phyloP scores from a whole-genome alignment of 1,139 yeast species.

The Kodamaea sp. region DNA sequence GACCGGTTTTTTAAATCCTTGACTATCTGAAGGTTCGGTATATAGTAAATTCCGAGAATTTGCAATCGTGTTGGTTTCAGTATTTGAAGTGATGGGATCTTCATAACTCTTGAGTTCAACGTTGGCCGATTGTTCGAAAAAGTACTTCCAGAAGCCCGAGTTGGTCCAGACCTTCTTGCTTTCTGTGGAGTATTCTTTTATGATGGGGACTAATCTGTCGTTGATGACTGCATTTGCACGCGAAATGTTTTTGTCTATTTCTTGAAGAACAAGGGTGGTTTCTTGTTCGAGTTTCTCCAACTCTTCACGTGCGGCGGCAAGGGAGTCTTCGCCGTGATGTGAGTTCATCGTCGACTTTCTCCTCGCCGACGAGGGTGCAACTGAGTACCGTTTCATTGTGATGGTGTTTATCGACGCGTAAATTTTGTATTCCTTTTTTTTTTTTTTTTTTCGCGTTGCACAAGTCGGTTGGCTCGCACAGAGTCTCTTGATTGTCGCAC shows the following conservation, averaged over 20 bases:
- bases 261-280: conserved; percentile 73
- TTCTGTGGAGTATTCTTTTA: conserved; percentile 54
- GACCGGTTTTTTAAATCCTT: conserved; percentile 23
- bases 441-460: too few species aligned
- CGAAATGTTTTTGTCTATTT: conserved; percentile 69
- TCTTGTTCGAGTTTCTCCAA: conserved; percentile 77
- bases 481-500: too few species aligned
- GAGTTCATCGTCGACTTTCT: conserved; percentile 29
- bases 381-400: conserved; percentile 38
- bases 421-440: too few species aligned
- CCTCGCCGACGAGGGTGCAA: conserved; percentile 39
- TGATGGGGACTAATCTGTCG: conserved; percentile 58
- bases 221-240: conserved; percentile 61
- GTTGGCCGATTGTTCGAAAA: conserved; percentile 73
- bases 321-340: conserved; percentile 17
- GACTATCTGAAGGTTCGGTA: conserved; percentile 7
- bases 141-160: conserved; percentile 69
- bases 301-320: conserved; percentile 54
- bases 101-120: conserved; percentile 60
- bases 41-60: conserved; percentile 10
- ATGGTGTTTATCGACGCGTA: neutral
- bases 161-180: conserved; percentile 57
- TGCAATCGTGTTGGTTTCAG: conserved; percentile 18
- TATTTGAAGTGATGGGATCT: conserved; percentile 33
- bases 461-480: too few species aligned